Conservation (phyloP, 257 asterid species). For the Ilex aquifolium region DNA sequence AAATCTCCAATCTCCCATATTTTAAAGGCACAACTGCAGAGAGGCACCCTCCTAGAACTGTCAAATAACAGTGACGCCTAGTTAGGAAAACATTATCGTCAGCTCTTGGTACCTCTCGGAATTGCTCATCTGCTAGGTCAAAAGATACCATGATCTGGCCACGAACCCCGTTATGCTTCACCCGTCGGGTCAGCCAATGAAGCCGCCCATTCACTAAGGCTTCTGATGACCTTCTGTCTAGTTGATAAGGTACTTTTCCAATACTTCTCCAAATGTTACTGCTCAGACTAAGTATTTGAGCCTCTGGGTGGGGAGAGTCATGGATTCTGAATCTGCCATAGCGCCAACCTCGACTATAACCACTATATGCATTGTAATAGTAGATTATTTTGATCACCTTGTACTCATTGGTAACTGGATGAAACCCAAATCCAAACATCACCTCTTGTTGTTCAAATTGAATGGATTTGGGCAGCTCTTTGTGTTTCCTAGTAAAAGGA, state of each 20-base stretch:
- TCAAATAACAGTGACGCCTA: background rate
- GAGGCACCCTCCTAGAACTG: background rate
- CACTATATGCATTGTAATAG: background rate
- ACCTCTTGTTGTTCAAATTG: conserved; percentile 11
- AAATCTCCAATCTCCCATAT: conserved; percentile 13
- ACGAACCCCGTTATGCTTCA: background rate
- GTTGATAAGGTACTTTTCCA: conserved; percentile 18
- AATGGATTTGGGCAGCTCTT: conserved; percentile 25
- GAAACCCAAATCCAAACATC: conserved; percentile 41
- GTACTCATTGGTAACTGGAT: conserved; percentile 25
- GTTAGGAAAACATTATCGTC: background rate
- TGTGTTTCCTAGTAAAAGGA: conserved; percentile 37
- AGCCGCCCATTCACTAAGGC: conserved; percentile 26
- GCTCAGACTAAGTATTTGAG: conserved; percentile 15
- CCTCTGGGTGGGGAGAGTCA: conserved; percentile 20
- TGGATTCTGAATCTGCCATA: background rate
- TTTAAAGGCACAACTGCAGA: background rate
- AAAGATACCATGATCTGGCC: background rate
- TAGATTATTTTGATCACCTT: conserved; percentile 34
- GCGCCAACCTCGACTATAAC: background rate
- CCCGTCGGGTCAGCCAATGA: conserved; percentile 32
- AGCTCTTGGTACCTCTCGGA: background rate
- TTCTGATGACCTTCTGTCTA: conserved; percentile 23
- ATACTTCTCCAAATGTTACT: conserved; percentile 22
- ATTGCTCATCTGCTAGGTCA: background rate